Evolutionary conservation across 1,139 yeast genomes (phyloP), one percentile per base, ranked within the genome.

Genomic region (Candida freyschussii): DNA sequence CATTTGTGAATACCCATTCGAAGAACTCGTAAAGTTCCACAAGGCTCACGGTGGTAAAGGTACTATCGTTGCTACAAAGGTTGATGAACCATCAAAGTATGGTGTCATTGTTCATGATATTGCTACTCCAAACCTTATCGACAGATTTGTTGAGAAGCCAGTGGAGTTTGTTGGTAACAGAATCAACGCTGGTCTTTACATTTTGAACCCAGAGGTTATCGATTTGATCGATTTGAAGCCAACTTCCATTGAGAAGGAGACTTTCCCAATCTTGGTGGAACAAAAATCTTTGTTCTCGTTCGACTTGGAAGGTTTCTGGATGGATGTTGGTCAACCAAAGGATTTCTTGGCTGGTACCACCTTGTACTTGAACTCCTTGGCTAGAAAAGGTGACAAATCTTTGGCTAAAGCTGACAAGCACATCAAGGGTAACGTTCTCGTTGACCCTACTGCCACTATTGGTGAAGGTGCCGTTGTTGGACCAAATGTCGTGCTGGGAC

Each of bases 261-360:
- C 96, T 53, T 93, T 93, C 96, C 99, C 99, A 56, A 69, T 72
- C 56, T 77, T 93, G 56, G 96, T 93, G 49, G 93, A 83, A 64
- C 71, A 80, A 60, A 89, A 83, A 59, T 76, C 84, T 45, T 74
- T 93, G 56, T 94, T 80, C 75, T 87, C 97, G 39, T 93, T 85
- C 59, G 99, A 93, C 65, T 78, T 93, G 59, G 96, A 91, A 70
- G 98, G 98, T 48, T 93, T 79, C 84, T 93, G 99, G 99, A 93
- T 93, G 98, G 99, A 93, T 65, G 96, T 93, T 53, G 99, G 99
- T 64, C 99, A 93, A 73, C 99, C 99, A 74, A 91, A 91, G 78
- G 99, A 93, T 68, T 93, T 87, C 79, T 72, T 93, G 54, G 80
- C 96, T 41, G 99, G 99, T 63, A 86, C 97, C 57, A 80, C 87